These are phyloP conservation scores for Cyclotella choctawhatcheeana DNA, from an alignment of 108 stramenopile genomes.

Conservation along the genomic window DNA sequence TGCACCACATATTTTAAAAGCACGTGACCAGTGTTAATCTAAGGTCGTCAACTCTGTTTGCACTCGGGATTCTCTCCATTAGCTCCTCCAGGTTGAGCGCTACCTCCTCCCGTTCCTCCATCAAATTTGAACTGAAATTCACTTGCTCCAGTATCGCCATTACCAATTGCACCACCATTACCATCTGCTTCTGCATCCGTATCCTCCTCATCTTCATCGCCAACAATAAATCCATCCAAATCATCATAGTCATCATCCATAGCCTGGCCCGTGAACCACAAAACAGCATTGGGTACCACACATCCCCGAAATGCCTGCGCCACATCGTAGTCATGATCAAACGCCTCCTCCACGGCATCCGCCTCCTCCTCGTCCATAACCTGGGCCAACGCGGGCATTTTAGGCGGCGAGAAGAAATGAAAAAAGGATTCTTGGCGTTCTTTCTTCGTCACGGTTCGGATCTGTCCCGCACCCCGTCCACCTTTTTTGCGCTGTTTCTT, in stretches of 20 bases:
- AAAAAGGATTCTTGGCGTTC: slow-evolving; percentile 91
- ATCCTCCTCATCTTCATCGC: too few relatives aligned
- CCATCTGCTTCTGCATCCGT: slow-evolving; percentile 16
- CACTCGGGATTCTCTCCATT: slow-evolving; percentile 50
- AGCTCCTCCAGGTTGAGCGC: slow-evolving; percentile 17
- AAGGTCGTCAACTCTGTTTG: slow-evolving; percentile 40
- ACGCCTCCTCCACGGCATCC: slow-evolving; percentile 78
- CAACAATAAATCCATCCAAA: slow-evolving; percentile 13
- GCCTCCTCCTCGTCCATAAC: slow-evolving; percentile 87
- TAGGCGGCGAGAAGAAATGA: slow-evolving; percentile 85
- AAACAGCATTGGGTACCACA: slow-evolving; percentile 88
- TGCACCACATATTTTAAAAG: too few relatives aligned
- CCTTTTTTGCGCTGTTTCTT: slow-evolving; percentile 92
- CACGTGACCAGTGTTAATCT: too few relatives aligned
- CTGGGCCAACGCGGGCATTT: slow-evolving; percentile 68
- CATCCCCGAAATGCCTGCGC: slow-evolving; percentile 89
- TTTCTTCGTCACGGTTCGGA: slow-evolving; percentile 74
- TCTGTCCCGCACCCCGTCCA: slow-evolving; percentile 76
- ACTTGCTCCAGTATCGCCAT: not conserved
- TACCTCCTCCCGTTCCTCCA: slow-evolving; percentile 10
- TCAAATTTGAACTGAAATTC: slow-evolving; percentile 26
- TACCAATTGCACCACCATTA: slow-evolving; percentile 7
- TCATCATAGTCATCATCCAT: slow-evolving; percentile 49
- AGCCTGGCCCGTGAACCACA: slow-evolving; percentile 94
- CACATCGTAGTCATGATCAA: slow-evolving; percentile 92